Evolutionary conservation across 164 flowering plant genomes (phyloP).

Genomic region (Euptelea pleiosperma): DNA sequence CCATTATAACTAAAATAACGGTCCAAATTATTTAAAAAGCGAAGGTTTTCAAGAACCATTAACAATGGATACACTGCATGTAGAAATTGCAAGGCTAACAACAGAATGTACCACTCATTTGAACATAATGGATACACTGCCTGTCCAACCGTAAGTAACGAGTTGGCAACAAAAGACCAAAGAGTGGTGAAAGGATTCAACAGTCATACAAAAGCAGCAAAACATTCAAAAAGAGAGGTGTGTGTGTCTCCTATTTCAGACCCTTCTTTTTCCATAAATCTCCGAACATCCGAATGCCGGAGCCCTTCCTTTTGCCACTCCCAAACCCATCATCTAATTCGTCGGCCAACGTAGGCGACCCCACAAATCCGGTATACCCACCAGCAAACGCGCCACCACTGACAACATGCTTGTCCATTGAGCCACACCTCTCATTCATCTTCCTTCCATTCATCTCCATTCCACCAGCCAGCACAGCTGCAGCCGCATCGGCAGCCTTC

Average conservation of each 20-base stretch:
- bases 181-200: too few species aligned
- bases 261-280: constrained; percentile 80
- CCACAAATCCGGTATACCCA: constrained; percentile 39
- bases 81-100: too few species aligned
- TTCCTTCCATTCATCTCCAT: constrained; percentile 53
- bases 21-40: too few species aligned
- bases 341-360: constrained; percentile 56
- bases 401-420: constrained; percentile 62
- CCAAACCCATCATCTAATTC: constrained; percentile 52
- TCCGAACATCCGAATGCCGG: constrained; percentile 66
- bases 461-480: constrained; percentile 59
- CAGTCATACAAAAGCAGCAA: too few species aligned
- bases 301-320: constrained; percentile 54
- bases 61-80: too few species aligned
- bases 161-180: too few species aligned
- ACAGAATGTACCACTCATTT: too few species aligned
- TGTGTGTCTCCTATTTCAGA: constrained; percentile 44
- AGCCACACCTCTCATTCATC: constrained; percentile 53
- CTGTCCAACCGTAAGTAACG: too few species aligned
- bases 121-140: too few species aligned
- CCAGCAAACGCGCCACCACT: constrained; percentile 31
- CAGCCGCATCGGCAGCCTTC: constrained; percentile 97
- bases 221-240: too few species aligned
- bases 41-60: too few species aligned
- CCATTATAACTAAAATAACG: too few species aligned